Base-by-base conservation (phyloP, 1,284 basidiomycete genomes). In the Wolfiporia cocos region DNA sequence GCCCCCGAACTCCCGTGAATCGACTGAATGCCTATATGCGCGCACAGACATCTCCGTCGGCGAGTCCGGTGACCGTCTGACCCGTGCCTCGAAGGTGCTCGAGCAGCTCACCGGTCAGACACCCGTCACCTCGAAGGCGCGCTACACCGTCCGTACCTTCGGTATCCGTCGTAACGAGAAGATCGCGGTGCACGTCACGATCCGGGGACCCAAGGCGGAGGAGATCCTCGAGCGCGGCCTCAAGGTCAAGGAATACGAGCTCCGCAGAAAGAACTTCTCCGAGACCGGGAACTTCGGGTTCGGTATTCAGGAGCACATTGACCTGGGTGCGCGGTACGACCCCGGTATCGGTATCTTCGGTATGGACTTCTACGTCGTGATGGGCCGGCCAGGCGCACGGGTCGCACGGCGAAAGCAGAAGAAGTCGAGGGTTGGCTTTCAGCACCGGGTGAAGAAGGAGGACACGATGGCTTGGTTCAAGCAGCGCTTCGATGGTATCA, bases 101-200 rank as follows among this genome's bases (percentile, higher is more conserved):
- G 96, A 99, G 74, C 96, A 99, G 74, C 86, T 99, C 52, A 99
- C 95, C 57, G 96, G 95, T 63, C 95, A 99, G 78, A 93, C 95
- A 46, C 95, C 96, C 63, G 95, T 99, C 58, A 97, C 95, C 59
- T 96, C 92, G 69, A 99, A 98, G 81, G 95, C 95, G 51, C 92
- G 95, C 59, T 99, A 96, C 89, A 99, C 96, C 61, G 92, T 99
- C 70, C 93, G 95, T 63, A 91, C 91, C 46, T 99, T 99, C 76
- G 89, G 92, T 68, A 99, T 99, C 77, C 91, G 96, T 68, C 90
- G 95, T 76, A 99, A 99, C 80, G 96, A 99, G 76, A 98, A 99
- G 84, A 99, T 99, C 64, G 96, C 96, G 44, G 90, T 89, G 59
- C 95, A 99, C 74, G 95, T 99, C 64, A 99, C 95, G 65, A 96